These are phyloP conservation scores for Flaveria trinervia DNA, from an alignment of 129 eudicot species.

Conservation along the genomic window DNA sequence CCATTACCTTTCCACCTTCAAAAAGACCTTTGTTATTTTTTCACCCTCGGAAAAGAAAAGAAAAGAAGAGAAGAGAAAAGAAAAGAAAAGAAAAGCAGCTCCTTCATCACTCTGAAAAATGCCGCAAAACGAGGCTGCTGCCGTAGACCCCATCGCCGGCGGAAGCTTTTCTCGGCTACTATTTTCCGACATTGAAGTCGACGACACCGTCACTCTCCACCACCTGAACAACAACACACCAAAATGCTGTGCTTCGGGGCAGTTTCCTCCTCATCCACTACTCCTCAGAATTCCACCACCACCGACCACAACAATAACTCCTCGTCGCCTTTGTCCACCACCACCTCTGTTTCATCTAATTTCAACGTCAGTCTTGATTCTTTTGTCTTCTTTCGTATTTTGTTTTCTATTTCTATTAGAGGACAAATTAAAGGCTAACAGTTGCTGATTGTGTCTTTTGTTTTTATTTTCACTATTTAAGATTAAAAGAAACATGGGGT, in stretches of 20 bases:
- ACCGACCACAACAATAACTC: conserved; percentile 23
- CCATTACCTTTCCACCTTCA: conserved; percentile 2
- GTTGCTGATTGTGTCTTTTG: conserved; percentile 1
- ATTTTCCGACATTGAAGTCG: conserved; percentile 42
- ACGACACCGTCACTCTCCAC: conserved; percentile 13
- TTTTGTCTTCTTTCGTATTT: conserved; percentile 12
- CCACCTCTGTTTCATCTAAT: conserved; percentile 35
- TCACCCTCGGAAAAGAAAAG: conserved; percentile 3
- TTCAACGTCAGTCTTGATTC: conserved; percentile 40
- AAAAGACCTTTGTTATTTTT: conserved; percentile 17
- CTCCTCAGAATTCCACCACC: conserved; percentile 1
- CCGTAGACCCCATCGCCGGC: conserved; percentile 33
- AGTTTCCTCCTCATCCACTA: not conserved
- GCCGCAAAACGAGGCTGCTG: conserved; percentile 42
- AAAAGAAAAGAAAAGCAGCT: not conserved
- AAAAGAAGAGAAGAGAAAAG: not conserved
- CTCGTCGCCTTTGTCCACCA: conserved; percentile 44
- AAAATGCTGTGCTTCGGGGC: conserved; percentile 70
- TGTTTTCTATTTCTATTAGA: not conserved
- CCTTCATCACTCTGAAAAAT: conserved; percentile 19
- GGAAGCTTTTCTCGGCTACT: conserved; percentile 65
- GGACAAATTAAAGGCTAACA: conserved; percentile 18
- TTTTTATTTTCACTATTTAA: conserved; percentile 27
- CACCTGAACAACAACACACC: conserved; percentile 38
- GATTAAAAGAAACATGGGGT: conserved; percentile 53